Evolutionary conservation across 176 grass and related monocot species (phyloP).

Genomic region (Alloteropsis semialata): DNA sequence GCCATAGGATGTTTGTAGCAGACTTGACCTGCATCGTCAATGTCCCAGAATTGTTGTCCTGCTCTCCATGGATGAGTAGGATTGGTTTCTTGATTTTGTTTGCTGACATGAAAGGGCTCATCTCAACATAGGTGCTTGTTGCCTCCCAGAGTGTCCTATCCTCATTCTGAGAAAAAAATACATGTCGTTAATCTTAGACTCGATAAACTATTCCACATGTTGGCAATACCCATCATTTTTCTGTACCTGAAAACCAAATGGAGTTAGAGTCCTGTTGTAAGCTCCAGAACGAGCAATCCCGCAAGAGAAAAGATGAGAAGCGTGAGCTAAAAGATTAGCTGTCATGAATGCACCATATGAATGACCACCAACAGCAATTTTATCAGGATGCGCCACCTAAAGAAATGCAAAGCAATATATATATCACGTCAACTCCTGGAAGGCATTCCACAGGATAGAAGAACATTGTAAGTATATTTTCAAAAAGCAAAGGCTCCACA

Average conservation of each 20-base stretch:
- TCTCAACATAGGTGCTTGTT: conserved; percentile 68
- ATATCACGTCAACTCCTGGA: conserved; percentile 3
- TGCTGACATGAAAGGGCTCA: conserved; percentile 90
- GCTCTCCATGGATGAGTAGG: conserved; percentile 82
- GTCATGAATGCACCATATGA: conserved; percentile 84
- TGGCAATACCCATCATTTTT: background rate
- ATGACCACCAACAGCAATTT: conserved; percentile 71
- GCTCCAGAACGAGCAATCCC: conserved; percentile 86
- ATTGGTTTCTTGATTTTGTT: conserved; percentile 87
- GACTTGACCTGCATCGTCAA: conserved; percentile 69
- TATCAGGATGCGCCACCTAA: conserved; percentile 58
- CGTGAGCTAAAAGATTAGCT: conserved; percentile 76
- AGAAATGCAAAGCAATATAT: conserved; percentile 16
- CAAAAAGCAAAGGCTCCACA: background rate
- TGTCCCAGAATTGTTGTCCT: conserved; percentile 83
- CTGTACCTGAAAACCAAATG: conserved; percentile 85
- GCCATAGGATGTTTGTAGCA: background rate
- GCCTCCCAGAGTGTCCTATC: conserved; percentile 82
- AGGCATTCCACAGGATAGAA: background rate
- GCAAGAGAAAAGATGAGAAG: conserved; percentile 73
- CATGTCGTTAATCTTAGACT: background rate
- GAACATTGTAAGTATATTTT: conserved; percentile 14
- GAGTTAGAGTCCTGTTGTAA: conserved; percentile 88
- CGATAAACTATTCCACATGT: background rate
- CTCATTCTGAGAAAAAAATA: conserved; percentile 59